A percentile compares a stretch with the other conserved stretches of the same genome.
phyloP scores from a whole-genome alignment of 169 alveolate species.

The Plasmodium coatneyi region DNA sequence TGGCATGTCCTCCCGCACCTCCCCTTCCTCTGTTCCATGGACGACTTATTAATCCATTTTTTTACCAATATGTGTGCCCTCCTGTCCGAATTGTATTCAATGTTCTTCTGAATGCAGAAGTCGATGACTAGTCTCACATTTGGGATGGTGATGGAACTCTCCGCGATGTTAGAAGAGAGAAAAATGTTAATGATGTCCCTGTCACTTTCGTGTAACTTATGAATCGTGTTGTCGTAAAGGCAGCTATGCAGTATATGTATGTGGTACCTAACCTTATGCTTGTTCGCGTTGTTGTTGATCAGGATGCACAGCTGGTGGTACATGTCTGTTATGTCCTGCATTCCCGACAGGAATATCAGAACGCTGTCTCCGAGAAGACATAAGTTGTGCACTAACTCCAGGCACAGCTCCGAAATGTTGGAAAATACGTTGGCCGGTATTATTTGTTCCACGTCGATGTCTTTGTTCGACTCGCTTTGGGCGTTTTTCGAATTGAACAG shows the following conservation, averaged over 20 bases:
- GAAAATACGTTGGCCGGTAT: slow-evolving; percentile 58
- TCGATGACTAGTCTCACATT: slow-evolving; percentile 51
- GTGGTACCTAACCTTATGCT: background rate
- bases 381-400: slow-evolving; percentile 31
- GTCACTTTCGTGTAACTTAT: slow-evolving; percentile 11
- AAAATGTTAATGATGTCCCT: slow-evolving; percentile 4
- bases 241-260: slow-evolving; percentile 54
- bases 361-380: slow-evolving; percentile 54
- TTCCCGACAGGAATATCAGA: slow-evolving; percentile 36
- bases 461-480: background rate
- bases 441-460: slow-evolving; percentile 21
- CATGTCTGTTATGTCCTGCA: slow-evolving; percentile 56
- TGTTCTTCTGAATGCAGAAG: slow-evolving; percentile 44
- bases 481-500: background rate
- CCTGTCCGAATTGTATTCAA: slow-evolving; percentile 23
- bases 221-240: slow-evolving; percentile 22
- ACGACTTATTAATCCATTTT: slow-evolving; percentile 44
- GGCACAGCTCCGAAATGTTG: slow-evolving; percentile 16
- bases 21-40: slow-evolving; percentile 62
- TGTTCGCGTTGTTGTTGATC: background rate
- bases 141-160: slow-evolving; percentile 50
- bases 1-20: slow-evolving; percentile 61
- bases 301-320: slow-evolving; percentile 39
- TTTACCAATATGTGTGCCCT: slow-evolving; percentile 29
- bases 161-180: slow-evolving; percentile 37